These are phyloP conservation scores for Fusarium xyrophilum DNA, from an alignment of 2,329 filamentous ascomycete species.

Conservation along the genomic window DNA sequence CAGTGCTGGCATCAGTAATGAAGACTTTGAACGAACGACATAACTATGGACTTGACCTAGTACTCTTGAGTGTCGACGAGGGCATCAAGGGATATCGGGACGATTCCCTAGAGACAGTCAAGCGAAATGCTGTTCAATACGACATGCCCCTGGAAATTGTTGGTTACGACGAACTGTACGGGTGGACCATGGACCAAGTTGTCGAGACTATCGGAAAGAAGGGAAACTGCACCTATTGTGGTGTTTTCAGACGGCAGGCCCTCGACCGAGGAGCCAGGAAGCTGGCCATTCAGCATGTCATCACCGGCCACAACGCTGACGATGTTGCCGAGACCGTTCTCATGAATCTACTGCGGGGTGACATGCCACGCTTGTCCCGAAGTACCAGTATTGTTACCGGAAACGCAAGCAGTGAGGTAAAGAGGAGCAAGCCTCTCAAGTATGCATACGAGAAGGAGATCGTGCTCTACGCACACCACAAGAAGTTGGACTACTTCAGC, in stretches of 20 bases:
- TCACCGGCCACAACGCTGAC: slow-evolving; percentile 97
- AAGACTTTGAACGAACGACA: slow-evolving; percentile 94
- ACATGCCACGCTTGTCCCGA: slow-evolving; percentile 83
- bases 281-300: slow-evolving; percentile 87
- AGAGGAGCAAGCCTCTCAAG: slow-evolving; percentile 94
- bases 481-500: slow-evolving; percentile 95
- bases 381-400: slow-evolving; percentile 90
- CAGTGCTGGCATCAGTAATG: slow-evolving; percentile 90
- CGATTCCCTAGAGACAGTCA: slow-evolving; percentile 94
- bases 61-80: slow-evolving; percentile 92
- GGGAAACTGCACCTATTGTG: slow-evolving; percentile 98
- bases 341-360: slow-evolving; percentile 94
- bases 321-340: slow-evolving; percentile 96
- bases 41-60: slow-evolving; percentile 82
- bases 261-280: slow-evolving; percentile 90
- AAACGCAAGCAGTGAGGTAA: slow-evolving; percentile 81
- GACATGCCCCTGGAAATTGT: slow-evolving; percentile 91
- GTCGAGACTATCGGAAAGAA: slow-evolving; percentile 97
- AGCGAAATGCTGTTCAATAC: slow-evolving; percentile 90
- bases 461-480: slow-evolving; percentile 95
- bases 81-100: slow-evolving; percentile 97
- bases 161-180: slow-evolving; percentile 92
- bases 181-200: slow-evolving; percentile 99
- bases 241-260: slow-evolving; percentile 92
- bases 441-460: slow-evolving; percentile 99